Evolutionary conservation across 2,329 filamentous ascomycete species (phyloP).

Genomic region (Cladobotryum protrusum): DNA sequence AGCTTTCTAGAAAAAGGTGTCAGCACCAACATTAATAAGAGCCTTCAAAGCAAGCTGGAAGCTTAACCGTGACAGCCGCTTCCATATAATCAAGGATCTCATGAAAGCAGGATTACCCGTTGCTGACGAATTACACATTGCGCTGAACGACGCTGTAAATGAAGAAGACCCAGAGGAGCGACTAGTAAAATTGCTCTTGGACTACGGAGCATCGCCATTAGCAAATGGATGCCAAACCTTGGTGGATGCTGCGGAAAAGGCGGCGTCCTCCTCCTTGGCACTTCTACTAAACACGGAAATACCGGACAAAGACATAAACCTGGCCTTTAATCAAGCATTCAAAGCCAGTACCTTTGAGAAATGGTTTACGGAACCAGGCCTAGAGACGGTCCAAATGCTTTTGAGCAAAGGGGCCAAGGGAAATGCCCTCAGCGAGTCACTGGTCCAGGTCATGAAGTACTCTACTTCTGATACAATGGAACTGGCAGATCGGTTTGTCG

Average conservation of each 20-base stretch:
- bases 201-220: conserved; percentile 46
- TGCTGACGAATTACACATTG: conserved; percentile 44
- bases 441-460: conserved; percentile 41
- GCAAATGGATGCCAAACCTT: conserved; percentile 47
- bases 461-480: conserved; percentile 31
- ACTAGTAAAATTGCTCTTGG: conserved; percentile 41
- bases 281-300: conserved; percentile 38
- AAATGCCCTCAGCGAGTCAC: conserved; percentile 37
- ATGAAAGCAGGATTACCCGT: conserved; percentile 45
- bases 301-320: conserved; percentile 36
- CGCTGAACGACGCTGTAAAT: conserved; percentile 47
- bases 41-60: conserved; percentile 50
- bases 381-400: conserved; percentile 41
- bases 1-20: conserved; percentile 36
- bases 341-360: conserved; percentile 30
- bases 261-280: conserved; percentile 33
- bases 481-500: conserved; percentile 41
- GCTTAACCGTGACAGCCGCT: conserved; percentile 41
- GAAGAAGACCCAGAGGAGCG: conserved; percentile 44
- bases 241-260: conserved; percentile 40
- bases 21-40: conserved; percentile 40
- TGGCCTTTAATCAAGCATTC: conserved; percentile 41
- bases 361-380: conserved; percentile 44
- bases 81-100: conserved; percentile 43
- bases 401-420: conserved; percentile 44